Evolutionary conservation across 768 basidiomycete species (phyloP), one percentile per base, ranked within the genome.

Genomic region (Macrolepiota fuliginosa): DNA sequence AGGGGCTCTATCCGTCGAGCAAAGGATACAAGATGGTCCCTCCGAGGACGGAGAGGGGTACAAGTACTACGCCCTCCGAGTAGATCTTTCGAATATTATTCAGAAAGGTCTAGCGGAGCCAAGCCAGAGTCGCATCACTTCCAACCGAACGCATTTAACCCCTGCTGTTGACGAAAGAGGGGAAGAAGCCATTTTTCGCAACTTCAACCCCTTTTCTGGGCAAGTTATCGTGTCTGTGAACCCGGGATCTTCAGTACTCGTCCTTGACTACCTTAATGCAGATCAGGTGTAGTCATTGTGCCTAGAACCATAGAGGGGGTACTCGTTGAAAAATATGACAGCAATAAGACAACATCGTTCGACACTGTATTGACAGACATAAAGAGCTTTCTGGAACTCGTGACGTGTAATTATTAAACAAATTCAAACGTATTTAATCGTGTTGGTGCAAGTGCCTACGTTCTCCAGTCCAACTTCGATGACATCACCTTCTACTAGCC

Each of bases 391-490:
- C 7, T 32, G 7, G 3, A 7, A 32, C 3, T 32, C 29, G 7
- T 32, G 7, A 32, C 29, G 29, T 32, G 29, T 32, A 7, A 32
- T 32, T 7, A 7, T 32, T 32, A 7, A 32, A 32, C 29, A 32
- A 7, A 7, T 3, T 32, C 29, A 32, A 7, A 32, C 29, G 7
- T 32, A 32, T 32, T 32, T 72, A 13, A 74, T 69, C 15, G 65
- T 66, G 54, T 73, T 76, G 5, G 75, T 76, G 66, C 74, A 75
- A 22, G 77, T 76, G 27, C 76, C 76, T 7, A 78, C 70, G 54
- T 76, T 74, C 60, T 76, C 74, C 59, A 75, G 66, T 1, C 74
- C 74, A 6, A 75, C 73, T 64, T 78, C 76, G 3, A 78, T 74
- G 4, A 78, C 71, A 63, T 78, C 76, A 2, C 77, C 77, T 53